phyloP scores from a whole-genome alignment of 2,329 filamentous ascomycete species.

The Fusarium tricinctum region DNA sequence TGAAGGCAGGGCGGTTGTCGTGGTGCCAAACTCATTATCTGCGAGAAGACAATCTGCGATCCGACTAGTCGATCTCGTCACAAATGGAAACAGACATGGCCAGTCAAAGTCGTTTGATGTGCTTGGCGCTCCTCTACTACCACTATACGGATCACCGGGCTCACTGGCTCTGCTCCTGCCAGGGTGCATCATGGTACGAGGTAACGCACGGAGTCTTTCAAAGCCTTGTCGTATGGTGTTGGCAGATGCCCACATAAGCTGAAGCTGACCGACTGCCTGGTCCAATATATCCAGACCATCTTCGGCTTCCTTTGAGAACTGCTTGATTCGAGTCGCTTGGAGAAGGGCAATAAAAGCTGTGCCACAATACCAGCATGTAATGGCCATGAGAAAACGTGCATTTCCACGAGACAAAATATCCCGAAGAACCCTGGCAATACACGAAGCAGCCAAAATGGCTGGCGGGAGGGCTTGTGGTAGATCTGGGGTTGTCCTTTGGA shows the following conservation, averaged over 20 bases:
- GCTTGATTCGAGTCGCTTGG: conserved; percentile 51
- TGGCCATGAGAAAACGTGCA: conserved; percentile 58
- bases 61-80: conserved; percentile 32
- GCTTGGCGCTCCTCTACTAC: not conserved
- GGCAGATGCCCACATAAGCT: conserved; percentile 46
- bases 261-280: conserved; percentile 38
- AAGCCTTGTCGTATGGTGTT: conserved; percentile 44
- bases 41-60: conserved; percentile 39
- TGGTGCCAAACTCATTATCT: conserved; percentile 37
- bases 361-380: conserved; percentile 60
- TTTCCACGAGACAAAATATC: conserved; percentile 57
- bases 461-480: conserved; percentile 50
- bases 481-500: conserved; percentile 54
- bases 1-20: conserved; percentile 21
- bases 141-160: not conserved
- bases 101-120: conserved; percentile 28
- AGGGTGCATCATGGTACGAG: conserved; percentile 25
- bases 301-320: conserved; percentile 40
- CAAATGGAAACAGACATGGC: conserved; percentile 38
- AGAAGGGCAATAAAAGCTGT: conserved; percentile 59
- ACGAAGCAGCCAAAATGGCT: conserved; percentile 38
- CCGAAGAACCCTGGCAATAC: conserved; percentile 47
- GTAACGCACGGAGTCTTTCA: conserved; percentile 33
- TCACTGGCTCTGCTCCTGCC: conserved; percentile 1
- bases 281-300: conserved; percentile 37